Evolutionary conservation across 1,284 basidiomycete genomes (phyloP), one percentile per base, ranked within the genome.

Genomic region (Pyrrhoderma noxium): DNA sequence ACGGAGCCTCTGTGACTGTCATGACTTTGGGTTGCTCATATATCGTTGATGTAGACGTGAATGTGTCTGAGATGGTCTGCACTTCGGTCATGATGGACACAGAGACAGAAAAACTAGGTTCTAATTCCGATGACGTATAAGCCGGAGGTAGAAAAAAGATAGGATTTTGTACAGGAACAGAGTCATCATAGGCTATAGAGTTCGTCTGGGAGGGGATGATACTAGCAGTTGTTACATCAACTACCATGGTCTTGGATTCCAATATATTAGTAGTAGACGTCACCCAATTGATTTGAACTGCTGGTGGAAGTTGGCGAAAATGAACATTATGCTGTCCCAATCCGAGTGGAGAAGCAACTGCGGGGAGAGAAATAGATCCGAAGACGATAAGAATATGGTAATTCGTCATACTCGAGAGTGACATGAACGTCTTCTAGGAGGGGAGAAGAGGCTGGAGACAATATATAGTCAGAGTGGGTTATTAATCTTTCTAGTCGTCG

Each of bases 1-100:
- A 57, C 4, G 66, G 62, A 3, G 66, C 61, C 25, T 67, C 56
- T 4, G 68, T 68, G 19, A 70, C 59, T 0, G 66, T 69, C 8
- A 40, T n/a, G 8, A 40, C 21, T 21, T 62, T 54, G 4, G 67
- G 65, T 5, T 68, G 59, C 43, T 65, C 61, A 13, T 62, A 66
- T 46, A 67, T 54, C 22, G 63, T 67, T 18, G 60, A 48, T 5
- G 38, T 40, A 7, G n/a, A 5, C 22, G 52, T 54, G 21, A 50
- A 16, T 13, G 31, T 25, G 23, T 56, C 49, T 31, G 44, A 46
- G 11, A 49, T 13, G 5, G 37, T 53, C 22, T 40, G 35, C 8
- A 42, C 49, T 9, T 22, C 37, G 14, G 51, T 49, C 8, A 39
- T 31, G 22, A 48, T 51, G n/a, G 47, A 43, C 11, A 48, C 38